Percentiles rank a stretch among this genome's conserved stretches.
Conservation (phyloP, 139 green algal species). For the Tetradesmus lagerheimii region DNA sequence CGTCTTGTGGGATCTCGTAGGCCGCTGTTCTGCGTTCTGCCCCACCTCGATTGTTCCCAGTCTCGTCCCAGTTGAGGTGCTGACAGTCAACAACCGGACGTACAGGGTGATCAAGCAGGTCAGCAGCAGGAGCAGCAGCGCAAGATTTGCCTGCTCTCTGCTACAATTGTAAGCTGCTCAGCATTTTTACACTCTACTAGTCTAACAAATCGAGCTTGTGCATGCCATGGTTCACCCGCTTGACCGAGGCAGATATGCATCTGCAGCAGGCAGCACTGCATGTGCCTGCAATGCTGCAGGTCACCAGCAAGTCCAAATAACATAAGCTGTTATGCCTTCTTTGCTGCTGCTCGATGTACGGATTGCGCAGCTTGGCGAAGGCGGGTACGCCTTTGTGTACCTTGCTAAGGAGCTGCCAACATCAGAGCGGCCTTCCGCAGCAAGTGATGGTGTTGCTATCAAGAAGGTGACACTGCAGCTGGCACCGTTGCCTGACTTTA, state of each 20-base stretch:
- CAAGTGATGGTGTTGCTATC: conserved; percentile 65
- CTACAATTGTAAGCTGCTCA: background rate
- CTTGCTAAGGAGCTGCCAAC: conserved; percentile 68
- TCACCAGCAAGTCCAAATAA: background rate
- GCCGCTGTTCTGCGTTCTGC: conserved; percentile 12
- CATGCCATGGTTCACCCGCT: background rate
- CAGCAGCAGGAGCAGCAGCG: background rate
- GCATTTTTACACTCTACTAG: background rate
- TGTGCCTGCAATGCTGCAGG: background rate
- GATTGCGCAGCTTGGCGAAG: conserved; percentile 73
- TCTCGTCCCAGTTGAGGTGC: background rate
- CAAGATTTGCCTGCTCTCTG: background rate
- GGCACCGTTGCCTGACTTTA: no score
- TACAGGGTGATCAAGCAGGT: conserved; percentile 39
- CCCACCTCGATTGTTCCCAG: background rate
- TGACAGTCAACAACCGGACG: background rate
- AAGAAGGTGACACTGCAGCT: background rate
- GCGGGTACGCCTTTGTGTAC: conserved; percentile 87
- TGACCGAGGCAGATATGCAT: background rate
- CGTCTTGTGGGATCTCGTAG: background rate
- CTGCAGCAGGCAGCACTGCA: background rate
- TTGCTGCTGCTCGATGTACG: background rate
- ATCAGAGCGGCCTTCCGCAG: conserved; percentile 34
- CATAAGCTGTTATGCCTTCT: background rate
- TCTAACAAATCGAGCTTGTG: no score